These are phyloP conservation scores for Hypoxylon sp. DNA, from an alignment of 2,329 filamentous ascomycete genomes.

Conservation along the genomic window DNA sequence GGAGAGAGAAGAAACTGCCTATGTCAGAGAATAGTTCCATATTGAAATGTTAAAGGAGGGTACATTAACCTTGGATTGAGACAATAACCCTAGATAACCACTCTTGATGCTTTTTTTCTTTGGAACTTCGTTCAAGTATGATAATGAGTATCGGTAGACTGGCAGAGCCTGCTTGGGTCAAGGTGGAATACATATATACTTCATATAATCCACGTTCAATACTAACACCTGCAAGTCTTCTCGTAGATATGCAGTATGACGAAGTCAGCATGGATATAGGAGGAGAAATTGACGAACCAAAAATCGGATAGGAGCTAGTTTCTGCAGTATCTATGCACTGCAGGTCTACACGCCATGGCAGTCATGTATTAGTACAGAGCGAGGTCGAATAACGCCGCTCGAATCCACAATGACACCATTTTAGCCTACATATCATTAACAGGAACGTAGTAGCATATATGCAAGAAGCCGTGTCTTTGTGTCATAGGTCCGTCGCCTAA, in stretches of 20 bases:
- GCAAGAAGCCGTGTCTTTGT: slow-evolving; percentile 24
- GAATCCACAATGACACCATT: slow-evolving; percentile 35
- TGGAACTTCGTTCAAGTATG: no score
- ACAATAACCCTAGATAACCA: slow-evolving; percentile 39
- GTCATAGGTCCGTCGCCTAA: slow-evolving; percentile 15
- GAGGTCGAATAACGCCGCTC: slow-evolving; percentile 18
- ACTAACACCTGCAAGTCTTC: neutral
- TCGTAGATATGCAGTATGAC: neutral
- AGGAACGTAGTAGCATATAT: slow-evolving; percentile 18
- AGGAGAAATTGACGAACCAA: slow-evolving; percentile 2
- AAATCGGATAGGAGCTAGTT: neutral
- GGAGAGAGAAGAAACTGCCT: slow-evolving; percentile 26
- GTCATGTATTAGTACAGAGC: slow-evolving; percentile 2
- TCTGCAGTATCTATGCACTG: slow-evolving; percentile 10
- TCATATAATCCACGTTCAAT: no score
- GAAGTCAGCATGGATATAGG: neutral
- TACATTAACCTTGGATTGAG: slow-evolving; percentile 45
- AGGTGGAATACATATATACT: slow-evolving; percentile 4
- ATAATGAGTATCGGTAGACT: no score
- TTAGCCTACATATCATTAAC: slow-evolving; percentile 31
- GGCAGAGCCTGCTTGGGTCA: neutral
- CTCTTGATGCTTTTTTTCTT: slow-evolving; percentile 26
- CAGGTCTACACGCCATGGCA: neutral
- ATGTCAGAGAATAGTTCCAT: slow-evolving; percentile 40
- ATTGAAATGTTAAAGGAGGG: slow-evolving; percentile 34